Percentiles rank a stretch among this genome's conserved stretches.
These are phyloP conservation scores for Nigrospora osmanthi DNA, from an alignment of 2,329 filamentous ascomycete genomes.

Conservation along the genomic window DNA sequence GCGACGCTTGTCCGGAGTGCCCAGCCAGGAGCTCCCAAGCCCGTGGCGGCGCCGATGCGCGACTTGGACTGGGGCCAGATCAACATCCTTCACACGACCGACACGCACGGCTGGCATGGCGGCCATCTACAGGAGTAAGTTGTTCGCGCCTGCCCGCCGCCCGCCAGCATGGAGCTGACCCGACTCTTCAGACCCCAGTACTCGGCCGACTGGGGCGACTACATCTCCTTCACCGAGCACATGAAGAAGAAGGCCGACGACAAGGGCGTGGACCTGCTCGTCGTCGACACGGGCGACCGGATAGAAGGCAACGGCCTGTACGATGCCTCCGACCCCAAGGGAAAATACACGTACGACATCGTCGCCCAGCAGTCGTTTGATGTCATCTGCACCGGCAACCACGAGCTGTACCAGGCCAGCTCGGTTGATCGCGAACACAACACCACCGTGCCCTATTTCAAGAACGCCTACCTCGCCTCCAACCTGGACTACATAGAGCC, in stretches of 20 bases:
- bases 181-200: conserved; percentile 61
- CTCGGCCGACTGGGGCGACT: conserved; percentile 96
- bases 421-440: conserved; percentile 73
- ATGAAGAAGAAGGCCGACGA: conserved; percentile 73
- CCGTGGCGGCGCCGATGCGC: conserved; percentile 74
- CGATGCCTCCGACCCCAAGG: conserved; percentile 81
- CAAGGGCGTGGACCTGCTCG: conserved; percentile 72
- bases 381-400: conserved; percentile 81
- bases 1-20: conserved; percentile 37
- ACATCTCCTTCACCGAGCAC: conserved; percentile 83
- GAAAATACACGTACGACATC: conserved; percentile 82
- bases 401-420: conserved; percentile 82
- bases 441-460: conserved; percentile 76
- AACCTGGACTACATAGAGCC: conserved; percentile 85
- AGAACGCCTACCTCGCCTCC: conserved; percentile 74
- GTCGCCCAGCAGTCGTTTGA: conserved; percentile 78
- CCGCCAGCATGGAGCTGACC: too few relatives aligned
- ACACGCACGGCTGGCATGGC: conserved; percentile 92
- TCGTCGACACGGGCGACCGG: conserved; percentile 92
- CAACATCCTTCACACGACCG: conserved; percentile 95
- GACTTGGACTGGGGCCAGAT: conserved; percentile 86
- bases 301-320: conserved; percentile 94
- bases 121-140: conserved; percentile 84
- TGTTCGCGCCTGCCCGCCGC: not conserved
- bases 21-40: conserved; percentile 74